Evolutionary conservation across 768 basidiomycete species (phyloP).

Genomic region (Xanthoconium purpureum): DNA sequence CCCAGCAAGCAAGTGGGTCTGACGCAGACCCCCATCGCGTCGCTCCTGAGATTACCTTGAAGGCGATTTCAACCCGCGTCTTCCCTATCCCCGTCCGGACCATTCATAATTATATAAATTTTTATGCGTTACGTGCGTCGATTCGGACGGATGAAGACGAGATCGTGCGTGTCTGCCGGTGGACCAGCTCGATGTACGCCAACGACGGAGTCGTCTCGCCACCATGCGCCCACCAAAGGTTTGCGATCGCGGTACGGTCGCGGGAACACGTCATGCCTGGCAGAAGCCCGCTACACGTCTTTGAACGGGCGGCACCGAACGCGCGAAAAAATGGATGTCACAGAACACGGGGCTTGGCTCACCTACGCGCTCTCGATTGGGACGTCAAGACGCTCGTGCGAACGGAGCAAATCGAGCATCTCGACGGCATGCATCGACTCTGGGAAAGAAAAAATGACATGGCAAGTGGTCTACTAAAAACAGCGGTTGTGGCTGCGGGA

Average conservation of each 20-base stretch:
- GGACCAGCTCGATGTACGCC: conserved; percentile 4
- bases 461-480: conserved; percentile 18
- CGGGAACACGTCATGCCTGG: conserved; percentile 16
- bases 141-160: background rate
- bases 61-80: conserved; percentile 6
- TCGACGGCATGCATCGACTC: conserved; percentile 2
- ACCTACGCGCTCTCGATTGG: conserved; percentile 2
- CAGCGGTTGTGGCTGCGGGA: conserved; percentile 11
- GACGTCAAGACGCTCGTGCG: background rate
- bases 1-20: background rate
- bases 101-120: conserved; percentile 12
- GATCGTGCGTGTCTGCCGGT: conserved; percentile 7
- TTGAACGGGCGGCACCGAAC: conserved; percentile 1
- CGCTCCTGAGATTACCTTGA: conserved; percentile 27
- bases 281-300: conserved; percentile 14
- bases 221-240: conserved; percentile 7
- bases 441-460: background rate
- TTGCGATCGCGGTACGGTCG: conserved; percentile 28
- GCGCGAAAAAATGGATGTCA: background rate
- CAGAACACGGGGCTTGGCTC: background rate
- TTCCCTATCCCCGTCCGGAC: conserved; percentile 18
- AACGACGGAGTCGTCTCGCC: conserved; percentile 13
- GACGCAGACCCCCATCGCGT: conserved; percentile 13
- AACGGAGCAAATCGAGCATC: conserved; percentile 9
- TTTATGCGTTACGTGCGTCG: conserved; percentile 1